Evolutionary conservation across 805 yeast genomes (phyloP), one percentile per base, ranked within the genome.

Genomic region (Sungouiella thailandica): DNA sequence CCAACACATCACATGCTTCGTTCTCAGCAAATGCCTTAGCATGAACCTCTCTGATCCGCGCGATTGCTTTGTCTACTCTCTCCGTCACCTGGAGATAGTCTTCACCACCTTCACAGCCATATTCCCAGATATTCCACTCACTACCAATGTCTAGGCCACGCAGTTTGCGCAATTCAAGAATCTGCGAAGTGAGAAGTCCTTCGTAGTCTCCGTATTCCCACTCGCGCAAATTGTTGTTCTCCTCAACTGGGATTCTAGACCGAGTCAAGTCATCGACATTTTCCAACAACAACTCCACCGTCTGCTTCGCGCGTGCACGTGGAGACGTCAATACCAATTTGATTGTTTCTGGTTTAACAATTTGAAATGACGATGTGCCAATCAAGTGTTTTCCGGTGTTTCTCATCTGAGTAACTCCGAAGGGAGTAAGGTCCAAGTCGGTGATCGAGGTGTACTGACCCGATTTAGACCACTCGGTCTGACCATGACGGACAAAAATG

Each of bases 181-280:
- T 87, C 49, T 89, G 76, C 5, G 62, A 55, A 2, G 95, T 83
- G 37, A 71, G 54, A 45, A 79, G 58, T 4, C 97, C 97, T 66
- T 90, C 97, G 57, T 90, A 90, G 52, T 85, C 93, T 46, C 97
- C 97, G 51, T 90, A 90, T 46, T 86, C 94, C 97, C 97, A 90
- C 61, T 90, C 97, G 47, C 93, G 74, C 31, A 88, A 60, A 49
- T 86, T 88, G 31, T 83, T 77, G 42, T 78, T 81, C 14, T 47
- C 52, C 37, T 65, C 59, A 28, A 71, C 49, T 7, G 70, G 62
- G 31, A 80, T 68, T 5, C 57, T 43, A 7, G 65, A 43, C 39
- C 60, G 67, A 12, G 65, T 60, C 17, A 63, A 65, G 10, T 62
- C 68, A 16, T 68, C 65, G 28, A 79, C 51, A 4, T 63, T 53